phyloP scores from a whole-genome alignment of 495 filamentous ascomycete species.

The Xylaria telfairii region DNA sequence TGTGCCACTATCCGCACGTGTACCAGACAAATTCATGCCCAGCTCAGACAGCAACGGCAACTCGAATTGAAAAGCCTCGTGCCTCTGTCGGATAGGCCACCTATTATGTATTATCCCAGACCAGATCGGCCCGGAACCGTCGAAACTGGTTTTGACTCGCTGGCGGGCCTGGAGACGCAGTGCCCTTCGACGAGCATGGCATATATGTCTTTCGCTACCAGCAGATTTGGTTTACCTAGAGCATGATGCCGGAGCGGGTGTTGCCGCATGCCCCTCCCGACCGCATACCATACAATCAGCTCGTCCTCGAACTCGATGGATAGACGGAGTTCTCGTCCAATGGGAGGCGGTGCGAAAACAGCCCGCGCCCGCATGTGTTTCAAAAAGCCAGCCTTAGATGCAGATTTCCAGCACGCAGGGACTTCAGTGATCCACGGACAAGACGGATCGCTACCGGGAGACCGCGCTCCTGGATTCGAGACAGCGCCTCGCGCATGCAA shows the following conservation, averaged over 20 bases:
- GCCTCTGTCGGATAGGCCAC: not conserved
- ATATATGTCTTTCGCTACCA: not conserved
- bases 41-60: slow-evolving; percentile 7
- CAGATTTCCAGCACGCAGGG: slow-evolving; percentile 12
- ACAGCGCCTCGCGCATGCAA: not conserved
- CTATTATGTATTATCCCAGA: not conserved
- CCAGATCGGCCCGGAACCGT: slow-evolving; percentile 4
- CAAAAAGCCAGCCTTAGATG: slow-evolving; percentile 12
- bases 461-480: not conserved
- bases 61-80: not conserved
- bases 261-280: not conserved
- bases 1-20: slow-evolving; percentile 15
- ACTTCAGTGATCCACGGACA: not conserved
- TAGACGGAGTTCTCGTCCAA: not conserved
- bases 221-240: not conserved
- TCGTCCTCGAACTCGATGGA: not conserved
- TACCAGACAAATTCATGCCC: slow-evolving; percentile 1
- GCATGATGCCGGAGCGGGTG: not conserved
- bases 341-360: slow-evolving; percentile 12
- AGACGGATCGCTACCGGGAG: slow-evolving; percentile 2
- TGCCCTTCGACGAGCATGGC: not conserved
- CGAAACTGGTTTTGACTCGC: not conserved
- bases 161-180: not conserved
- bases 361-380: not conserved
- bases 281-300: not conserved